Conservation (phyloP, 306 rosid species). For the Cucumis hystrix region DNA sequence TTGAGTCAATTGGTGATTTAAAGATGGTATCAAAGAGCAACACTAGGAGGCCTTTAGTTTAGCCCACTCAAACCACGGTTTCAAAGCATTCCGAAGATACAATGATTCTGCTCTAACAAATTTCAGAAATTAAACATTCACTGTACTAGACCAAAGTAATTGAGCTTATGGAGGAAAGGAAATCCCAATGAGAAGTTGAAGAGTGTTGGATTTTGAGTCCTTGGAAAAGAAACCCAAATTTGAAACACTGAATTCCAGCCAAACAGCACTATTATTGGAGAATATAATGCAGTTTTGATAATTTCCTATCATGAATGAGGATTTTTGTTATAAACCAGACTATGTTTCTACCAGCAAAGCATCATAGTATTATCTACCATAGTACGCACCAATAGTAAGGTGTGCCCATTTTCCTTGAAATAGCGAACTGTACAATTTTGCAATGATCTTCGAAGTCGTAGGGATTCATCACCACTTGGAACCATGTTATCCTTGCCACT, state of each 20-base stretch:
- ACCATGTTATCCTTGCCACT: slow-evolving; percentile 89
- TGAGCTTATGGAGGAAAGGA: neutral
- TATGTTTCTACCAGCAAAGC: neutral
- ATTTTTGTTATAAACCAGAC: neutral
- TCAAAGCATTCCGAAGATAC: neutral
- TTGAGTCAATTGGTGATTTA: no score
- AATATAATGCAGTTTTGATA: neutral
- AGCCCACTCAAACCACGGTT: neutral
- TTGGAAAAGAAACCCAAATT: neutral
- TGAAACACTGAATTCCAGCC: neutral
- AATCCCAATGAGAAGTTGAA: neutral
- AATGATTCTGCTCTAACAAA: neutral
- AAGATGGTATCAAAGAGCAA: neutral
- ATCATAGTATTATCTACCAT: neutral
- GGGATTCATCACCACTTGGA: slow-evolving; percentile 76
- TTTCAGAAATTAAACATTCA: neutral
- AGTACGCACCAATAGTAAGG: slow-evolving; percentile 78
- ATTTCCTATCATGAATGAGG: neutral
- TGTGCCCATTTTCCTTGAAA: slow-evolving; percentile 78
- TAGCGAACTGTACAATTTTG: slow-evolving; percentile 48
- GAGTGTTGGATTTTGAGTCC: neutral
- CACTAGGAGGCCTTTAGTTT: neutral
- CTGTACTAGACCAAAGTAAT: neutral
- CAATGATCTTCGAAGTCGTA: slow-evolving; percentile 37
- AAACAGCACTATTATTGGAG: neutral